Conservation (phyloP, 139 green algal species). For the Closterium sp. region DNA sequence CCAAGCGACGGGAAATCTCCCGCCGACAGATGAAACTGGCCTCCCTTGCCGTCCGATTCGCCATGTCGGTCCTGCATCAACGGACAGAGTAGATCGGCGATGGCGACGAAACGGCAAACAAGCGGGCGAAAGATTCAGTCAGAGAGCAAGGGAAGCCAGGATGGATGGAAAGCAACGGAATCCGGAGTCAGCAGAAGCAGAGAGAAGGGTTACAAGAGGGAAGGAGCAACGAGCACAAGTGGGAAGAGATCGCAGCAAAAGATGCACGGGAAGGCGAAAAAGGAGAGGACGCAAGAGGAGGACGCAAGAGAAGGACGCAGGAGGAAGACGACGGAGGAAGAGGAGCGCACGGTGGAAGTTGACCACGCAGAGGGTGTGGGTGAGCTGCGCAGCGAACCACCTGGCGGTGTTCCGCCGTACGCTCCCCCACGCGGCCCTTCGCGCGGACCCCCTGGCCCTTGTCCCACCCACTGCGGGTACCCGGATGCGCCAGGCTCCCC, state of each 20-base stretch:
- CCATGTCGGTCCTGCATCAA: background rate
- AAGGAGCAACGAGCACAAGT: background rate
- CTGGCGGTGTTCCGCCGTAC: background rate
- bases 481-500: background rate
- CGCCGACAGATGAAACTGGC: constrained; percentile 13
- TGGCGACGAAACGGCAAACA: background rate
- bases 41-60: background rate
- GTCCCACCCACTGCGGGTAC: background rate
- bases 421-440: background rate
- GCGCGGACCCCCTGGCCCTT: background rate
- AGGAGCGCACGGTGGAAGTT: background rate
- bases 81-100: background rate
- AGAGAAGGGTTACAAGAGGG: background rate
- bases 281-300: background rate
- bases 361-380: background rate
- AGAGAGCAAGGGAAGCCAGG: background rate
- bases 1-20: constrained; percentile 22
- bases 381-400: background rate
- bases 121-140: background rate
- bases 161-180: background rate
- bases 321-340: background rate
- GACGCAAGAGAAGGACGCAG: background rate
- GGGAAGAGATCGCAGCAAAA: background rate
- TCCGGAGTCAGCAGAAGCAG: background rate
- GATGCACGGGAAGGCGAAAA: background rate